A percentile compares a stretch with the other conserved stretches of the same genome.
Conservation (phyloP, 2,329 filamentous ascomycete genomes). For the Chaetomiaceae sp. region DNA sequence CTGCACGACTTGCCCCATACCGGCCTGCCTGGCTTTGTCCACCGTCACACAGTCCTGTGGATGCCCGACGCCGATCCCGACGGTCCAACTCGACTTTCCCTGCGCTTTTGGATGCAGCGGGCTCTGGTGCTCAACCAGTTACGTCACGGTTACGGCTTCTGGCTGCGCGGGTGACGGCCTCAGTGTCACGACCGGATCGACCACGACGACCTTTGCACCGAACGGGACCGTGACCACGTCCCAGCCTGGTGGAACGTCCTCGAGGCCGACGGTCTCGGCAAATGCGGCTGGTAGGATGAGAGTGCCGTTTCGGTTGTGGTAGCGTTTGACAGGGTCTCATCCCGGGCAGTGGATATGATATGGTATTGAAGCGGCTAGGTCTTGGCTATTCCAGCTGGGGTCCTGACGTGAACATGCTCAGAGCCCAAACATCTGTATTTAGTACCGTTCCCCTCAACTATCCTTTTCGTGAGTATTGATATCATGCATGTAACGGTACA, state of each 20-base stretch:
- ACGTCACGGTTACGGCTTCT: conserved; percentile 12
- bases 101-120: conserved; percentile 32
- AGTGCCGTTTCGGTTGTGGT: conserved; percentile 8
- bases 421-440: too few species aligned
- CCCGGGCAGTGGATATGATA: too few species aligned
- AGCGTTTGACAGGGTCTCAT: too few species aligned
- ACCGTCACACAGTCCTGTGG: conserved; percentile 34
- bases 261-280: background rate
- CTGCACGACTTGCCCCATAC: conserved; percentile 35
- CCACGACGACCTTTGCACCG: background rate
- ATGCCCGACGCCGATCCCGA: conserved; percentile 32
- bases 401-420: too few species aligned
- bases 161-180: background rate
- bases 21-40: conserved; percentile 30
- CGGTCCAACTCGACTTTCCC: conserved; percentile 28
- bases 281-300: conserved; percentile 4
- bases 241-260: background rate
- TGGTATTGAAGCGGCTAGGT: too few species aligned
- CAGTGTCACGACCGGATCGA: background rate
- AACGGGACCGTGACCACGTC: background rate
- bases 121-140: conserved; percentile 29
- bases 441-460: too few species aligned
- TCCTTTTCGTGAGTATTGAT: too few species aligned
- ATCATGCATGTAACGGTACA: too few species aligned
- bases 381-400: too few species aligned